Evolutionary conservation across 805 yeast genomes (phyloP).

Genomic region (Candida multigemmis): DNA sequence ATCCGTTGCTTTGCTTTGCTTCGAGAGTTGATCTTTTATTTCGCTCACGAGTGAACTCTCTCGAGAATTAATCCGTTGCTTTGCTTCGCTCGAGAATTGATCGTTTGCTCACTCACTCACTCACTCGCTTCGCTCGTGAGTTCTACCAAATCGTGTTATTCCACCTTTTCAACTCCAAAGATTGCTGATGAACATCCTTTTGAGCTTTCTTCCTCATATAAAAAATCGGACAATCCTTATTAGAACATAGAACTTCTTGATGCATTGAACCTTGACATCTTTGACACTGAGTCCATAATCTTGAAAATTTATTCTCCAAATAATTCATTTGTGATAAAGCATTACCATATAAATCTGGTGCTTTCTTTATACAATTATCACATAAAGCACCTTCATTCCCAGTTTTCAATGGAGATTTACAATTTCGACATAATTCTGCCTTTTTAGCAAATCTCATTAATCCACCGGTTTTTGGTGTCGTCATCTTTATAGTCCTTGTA

Average conservation of each 20-base stretch:
- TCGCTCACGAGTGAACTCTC: no score
- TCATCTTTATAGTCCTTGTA: conserved; percentile 65
- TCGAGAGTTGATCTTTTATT: no score
- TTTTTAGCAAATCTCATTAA: conserved; percentile 86
- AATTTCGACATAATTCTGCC: conserved; percentile 80
- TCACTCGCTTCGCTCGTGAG: no score
- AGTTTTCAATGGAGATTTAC: conserved; percentile 68
- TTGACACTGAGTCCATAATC: conserved; percentile 97
- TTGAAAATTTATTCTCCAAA: conserved; percentile 72
- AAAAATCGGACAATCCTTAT: conserved; percentile 94
- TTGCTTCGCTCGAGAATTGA: no score
- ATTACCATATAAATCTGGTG: conserved; percentile 73
- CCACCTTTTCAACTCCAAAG: conserved; percentile 56
- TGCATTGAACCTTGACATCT: conserved; percentile 94
- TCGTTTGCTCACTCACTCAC: no score
- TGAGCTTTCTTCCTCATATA: conserved; percentile 90
- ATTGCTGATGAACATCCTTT: conserved; percentile 54
- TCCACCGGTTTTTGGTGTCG: conserved; percentile 78
- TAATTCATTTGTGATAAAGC: conserved; percentile 74
- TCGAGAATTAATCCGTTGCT: no score
- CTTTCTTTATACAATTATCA: conserved; percentile 67
- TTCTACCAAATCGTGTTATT: conserved; percentile 51
- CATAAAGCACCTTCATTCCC: conserved; percentile 68
- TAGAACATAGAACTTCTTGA: conserved; percentile 91
- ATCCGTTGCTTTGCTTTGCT: no score